Evolutionary conservation across 352 stramenopile species (phyloP).

Genomic region (Salisapilia sapeloensis): DNA sequence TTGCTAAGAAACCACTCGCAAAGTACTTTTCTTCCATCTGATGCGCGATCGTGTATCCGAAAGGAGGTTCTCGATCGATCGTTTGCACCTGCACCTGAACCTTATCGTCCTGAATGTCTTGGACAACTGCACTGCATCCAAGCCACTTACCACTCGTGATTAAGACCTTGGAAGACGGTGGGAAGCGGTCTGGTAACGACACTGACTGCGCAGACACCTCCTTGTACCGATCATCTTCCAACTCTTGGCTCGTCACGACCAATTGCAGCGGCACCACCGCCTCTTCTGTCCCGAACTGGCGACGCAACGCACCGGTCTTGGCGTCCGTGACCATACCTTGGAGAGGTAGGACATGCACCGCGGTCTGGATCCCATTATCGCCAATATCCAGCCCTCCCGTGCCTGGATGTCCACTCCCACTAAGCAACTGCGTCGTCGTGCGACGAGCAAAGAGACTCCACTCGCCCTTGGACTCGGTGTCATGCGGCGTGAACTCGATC

Average conservation of each 20-base stretch:
- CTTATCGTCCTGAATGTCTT: slow-evolving; percentile 41
- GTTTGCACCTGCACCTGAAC: slow-evolving; percentile 86
- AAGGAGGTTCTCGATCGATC: slow-evolving; percentile 90
- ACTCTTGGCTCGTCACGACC: slow-evolving; percentile 77
- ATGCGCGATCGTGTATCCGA: slow-evolving; percentile 88
- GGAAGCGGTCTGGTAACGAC: slow-evolving; percentile 83
- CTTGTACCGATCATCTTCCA: slow-evolving; percentile 91
- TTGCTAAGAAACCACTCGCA: slow-evolving; percentile 53
- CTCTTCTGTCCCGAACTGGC: slow-evolving; percentile 92
- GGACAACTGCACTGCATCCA: slow-evolving; percentile 75
- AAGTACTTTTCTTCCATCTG: slow-evolving; percentile 84
- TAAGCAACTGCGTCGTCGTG: slow-evolving; percentile 54
- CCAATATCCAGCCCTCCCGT: slow-evolving; percentile 89
- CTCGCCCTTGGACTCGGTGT: slow-evolving; percentile 31
- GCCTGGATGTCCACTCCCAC: slow-evolving; percentile 56
- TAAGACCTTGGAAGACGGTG: slow-evolving; percentile 69
- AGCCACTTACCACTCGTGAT: slow-evolving; percentile 83
- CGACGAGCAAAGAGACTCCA: slow-evolving; percentile 50
- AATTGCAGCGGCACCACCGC: slow-evolving; percentile 94
- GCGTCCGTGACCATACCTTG: slow-evolving; percentile 91
- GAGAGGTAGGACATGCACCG: slow-evolving; percentile 76
- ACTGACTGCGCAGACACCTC: slow-evolving; percentile 72
- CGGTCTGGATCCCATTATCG: slow-evolving; percentile 35
- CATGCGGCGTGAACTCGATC: slow-evolving; percentile 24
- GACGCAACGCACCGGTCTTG: slow-evolving; percentile 84